Conservation (phyloP, 495 filamentous ascomycete species). For the Hyphodiscus hymeniophilus region DNA sequence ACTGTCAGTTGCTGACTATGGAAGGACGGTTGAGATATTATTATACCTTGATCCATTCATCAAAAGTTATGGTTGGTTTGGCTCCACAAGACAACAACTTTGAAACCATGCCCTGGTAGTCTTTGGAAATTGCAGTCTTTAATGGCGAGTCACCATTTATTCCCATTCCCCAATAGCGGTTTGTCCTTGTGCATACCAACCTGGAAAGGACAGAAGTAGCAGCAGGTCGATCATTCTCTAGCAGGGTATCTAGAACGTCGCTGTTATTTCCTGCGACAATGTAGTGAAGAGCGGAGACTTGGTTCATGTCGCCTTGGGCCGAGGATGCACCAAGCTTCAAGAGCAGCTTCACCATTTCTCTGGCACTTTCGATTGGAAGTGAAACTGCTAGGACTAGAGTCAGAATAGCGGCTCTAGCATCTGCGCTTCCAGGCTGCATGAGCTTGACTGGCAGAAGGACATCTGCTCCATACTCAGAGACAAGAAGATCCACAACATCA, state of each 20-base stretch:
- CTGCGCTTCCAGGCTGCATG: constrained; percentile 34
- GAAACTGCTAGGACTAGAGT: constrained; percentile 52
- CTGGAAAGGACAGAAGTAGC: constrained; percentile 57
- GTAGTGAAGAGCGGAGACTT: constrained; percentile 55
- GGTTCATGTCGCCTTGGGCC: constrained; percentile 57
- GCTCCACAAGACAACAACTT: constrained; percentile 42
- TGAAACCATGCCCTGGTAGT: constrained; percentile 27
- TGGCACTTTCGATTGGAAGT: constrained; percentile 50
- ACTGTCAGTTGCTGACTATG: too few species aligned
- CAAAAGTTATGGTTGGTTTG: constrained; percentile 28
- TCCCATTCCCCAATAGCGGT: constrained; percentile 3
- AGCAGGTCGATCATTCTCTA: constrained; percentile 51
- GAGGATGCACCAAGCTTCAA: constrained; percentile 64
- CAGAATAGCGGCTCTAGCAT: constrained; percentile 48
- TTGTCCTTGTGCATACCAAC: constrained; percentile 28
- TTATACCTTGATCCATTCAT: constrained; percentile 36
- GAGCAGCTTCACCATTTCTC: constrained; percentile 50
- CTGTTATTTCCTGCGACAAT: constrained; percentile 31
- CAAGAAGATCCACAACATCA: constrained; percentile 58
- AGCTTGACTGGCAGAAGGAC: constrained; percentile 60
- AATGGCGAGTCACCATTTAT: constrained; percentile 29
- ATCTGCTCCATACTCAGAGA: constrained; percentile 67
- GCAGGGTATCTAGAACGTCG: constrained; percentile 49
- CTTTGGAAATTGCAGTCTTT: constrained; percentile 32
- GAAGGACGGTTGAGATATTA: too few species aligned